These are phyloP conservation scores for Zymoseptoria passerinii DNA, from an alignment of 2,329 filamentous ascomycete genomes.

Conservation along the genomic window DNA sequence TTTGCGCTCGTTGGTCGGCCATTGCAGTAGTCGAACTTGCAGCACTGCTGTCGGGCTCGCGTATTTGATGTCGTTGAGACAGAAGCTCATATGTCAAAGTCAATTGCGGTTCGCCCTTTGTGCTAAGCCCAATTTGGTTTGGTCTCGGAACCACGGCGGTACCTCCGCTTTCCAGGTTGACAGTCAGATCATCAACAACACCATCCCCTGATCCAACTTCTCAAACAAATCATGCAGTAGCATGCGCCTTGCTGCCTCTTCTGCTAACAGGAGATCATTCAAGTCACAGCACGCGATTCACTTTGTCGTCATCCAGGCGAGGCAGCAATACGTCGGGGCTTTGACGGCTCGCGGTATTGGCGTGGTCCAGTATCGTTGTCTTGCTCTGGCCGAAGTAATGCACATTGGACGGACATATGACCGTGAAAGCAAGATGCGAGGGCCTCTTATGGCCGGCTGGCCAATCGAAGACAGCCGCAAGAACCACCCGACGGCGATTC, in stretches of 20 bases:
- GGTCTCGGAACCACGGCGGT: not conserved
- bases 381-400: no score
- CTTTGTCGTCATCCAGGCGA: not conserved
- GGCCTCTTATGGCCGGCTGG: not conserved
- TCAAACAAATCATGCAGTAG: not conserved
- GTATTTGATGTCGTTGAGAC: not conserved
- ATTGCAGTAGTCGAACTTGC: conserved; percentile 16
- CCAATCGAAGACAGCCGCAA: not conserved
- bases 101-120: not conserved
- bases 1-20: conserved; percentile 54
- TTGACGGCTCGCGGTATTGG: not conserved
- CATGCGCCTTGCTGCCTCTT: not conserved
- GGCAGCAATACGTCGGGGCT: not conserved
- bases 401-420: not conserved
- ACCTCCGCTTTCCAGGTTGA: not conserved
- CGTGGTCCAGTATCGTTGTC: not conserved
- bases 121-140: not conserved
- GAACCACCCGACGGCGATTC: not conserved
- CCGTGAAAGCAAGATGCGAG: not conserved
- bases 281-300: not conserved
- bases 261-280: no score
- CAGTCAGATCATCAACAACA: not conserved
- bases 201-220: not conserved
- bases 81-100: not conserved
- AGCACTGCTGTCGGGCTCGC: not conserved